Evolutionary conservation across 148 eudicot genomes (phyloP), one percentile per base, ranked within the genome.

Genomic region (Gaultheria prostrata): DNA sequence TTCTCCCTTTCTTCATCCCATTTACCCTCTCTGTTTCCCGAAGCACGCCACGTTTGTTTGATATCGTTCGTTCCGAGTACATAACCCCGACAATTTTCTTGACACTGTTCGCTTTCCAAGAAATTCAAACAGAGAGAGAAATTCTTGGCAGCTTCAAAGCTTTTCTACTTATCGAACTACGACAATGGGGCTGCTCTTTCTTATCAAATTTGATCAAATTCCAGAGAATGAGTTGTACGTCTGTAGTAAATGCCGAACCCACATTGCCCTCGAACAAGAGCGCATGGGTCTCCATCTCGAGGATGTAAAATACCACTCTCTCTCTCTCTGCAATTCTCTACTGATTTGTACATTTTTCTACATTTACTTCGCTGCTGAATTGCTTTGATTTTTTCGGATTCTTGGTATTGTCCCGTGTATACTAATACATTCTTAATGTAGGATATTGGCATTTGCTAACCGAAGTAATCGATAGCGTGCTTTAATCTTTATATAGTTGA

Each of bases 141-240:
- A 43, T 17, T 43, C 33, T 75, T 46, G 5, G 30, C 3, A 21
- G 28, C 28, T 43, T n/a, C 30, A 1, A 50, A 74, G 77, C 11
- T 45, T 50, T 74, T 74, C 11, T n/a, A 45, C 15, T 45, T 26
- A 74, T 45, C 6, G 2, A 75, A 43, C 10, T 21, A 43, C 32
- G 21, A 21, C 78, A n/a, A 75, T 75, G 78, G 78, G 53, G 33
- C 45, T 30, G 53, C 17, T 46, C 17, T 75, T 75, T 46, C 78
- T 43, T 21, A 21, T 74, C 18, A 9, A 74, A 39, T 74, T 74
- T 74, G 77, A 74, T 74, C 48, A 74, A 20, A 35, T 50, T 35
- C 48, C 46, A 73, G 24, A 39, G 6, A 43, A 17, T 43, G 6
- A 15, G 32, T 32, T 70, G 8, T 70, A 32, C 21, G 35, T 70